Evolutionary conservation across 768 basidiomycete genomes (phyloP).

Genomic region (Psilocybe azurescens): DNA sequence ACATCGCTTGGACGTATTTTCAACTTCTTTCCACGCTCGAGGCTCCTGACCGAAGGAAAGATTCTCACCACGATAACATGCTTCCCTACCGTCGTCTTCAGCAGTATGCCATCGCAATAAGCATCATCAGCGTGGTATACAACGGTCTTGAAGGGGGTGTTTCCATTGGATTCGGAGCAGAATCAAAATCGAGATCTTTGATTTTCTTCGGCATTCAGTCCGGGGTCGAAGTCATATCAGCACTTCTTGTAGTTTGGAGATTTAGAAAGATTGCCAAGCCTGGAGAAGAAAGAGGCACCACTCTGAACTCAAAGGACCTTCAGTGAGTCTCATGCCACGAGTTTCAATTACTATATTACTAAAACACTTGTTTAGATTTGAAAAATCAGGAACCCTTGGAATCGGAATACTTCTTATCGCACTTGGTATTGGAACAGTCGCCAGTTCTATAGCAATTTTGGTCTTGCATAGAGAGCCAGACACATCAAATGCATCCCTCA

Average conservation of each 20-base stretch:
- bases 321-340: neutral
- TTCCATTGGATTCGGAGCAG: constrained; percentile 49
- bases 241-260: constrained; percentile 49
- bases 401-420: constrained; percentile 42
- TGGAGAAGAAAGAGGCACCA: constrained; percentile 32
- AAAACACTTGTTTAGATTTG: constrained; percentile 18
- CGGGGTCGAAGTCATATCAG: constrained; percentile 49
- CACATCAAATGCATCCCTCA: constrained; percentile 42
- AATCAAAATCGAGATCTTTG: constrained; percentile 47
- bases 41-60: neutral
- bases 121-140: constrained; percentile 44
- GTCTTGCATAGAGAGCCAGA: constrained; percentile 41
- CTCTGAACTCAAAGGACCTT: constrained; percentile 27
- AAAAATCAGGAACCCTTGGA: constrained; percentile 38
- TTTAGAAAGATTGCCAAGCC: constrained; percentile 38
- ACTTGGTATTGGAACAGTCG: constrained; percentile 43
- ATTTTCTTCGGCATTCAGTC: constrained; percentile 57
- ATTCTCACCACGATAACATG: constrained; percentile 4
- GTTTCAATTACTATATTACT: neutral
- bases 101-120: constrained; percentile 42
- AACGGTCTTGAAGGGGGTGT: constrained; percentile 42
- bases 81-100: constrained; percentile 39
- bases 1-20: too few species aligned
- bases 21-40: neutral
- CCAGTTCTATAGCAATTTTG: constrained; percentile 39